Conservation (phyloP, 768 basidiomycete species). For the Dendrothele bispora region DNA sequence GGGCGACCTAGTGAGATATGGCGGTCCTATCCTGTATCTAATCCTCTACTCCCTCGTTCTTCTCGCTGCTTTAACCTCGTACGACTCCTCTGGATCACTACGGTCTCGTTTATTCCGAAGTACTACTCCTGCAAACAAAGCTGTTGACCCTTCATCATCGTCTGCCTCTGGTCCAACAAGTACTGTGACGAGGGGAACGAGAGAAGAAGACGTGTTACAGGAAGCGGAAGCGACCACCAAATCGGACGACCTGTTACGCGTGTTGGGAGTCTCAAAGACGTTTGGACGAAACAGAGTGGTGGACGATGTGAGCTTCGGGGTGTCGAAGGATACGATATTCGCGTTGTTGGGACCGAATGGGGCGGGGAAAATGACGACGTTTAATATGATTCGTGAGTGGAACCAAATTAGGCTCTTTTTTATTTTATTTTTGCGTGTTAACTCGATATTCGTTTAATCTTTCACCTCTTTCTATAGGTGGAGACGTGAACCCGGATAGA, state of each 20-base stretch:
- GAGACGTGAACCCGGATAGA: conserved; percentile 62
- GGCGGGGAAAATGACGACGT: conserved; percentile 81
- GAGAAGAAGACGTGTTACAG: conserved; percentile 52
- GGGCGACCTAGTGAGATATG: conserved; percentile 58
- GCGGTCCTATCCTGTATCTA: conserved; percentile 76
- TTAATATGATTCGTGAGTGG: conserved; percentile 78
- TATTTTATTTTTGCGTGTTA: not conserved
- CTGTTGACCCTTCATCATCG: conserved; percentile 5
- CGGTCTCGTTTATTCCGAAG: conserved; percentile 40
- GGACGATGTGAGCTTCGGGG: conserved; percentile 71
- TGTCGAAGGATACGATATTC: conserved; percentile 36
- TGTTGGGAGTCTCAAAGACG: conserved; percentile 61
- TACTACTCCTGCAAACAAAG: conserved; percentile 12
- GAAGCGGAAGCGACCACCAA: conserved; percentile 49
- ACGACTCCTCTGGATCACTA: conserved; percentile 62
- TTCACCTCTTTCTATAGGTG: conserved; percentile 46
- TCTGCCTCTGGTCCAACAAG: conserved; percentile 10
- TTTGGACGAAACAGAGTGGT: conserved; percentile 61
- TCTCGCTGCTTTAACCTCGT: conserved; percentile 65
- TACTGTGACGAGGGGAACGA: no score
- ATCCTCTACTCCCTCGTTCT: conserved; percentile 59
- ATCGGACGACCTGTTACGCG: conserved; percentile 60
- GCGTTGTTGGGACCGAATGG: conserved; percentile 73
- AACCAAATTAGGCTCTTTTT: no score
- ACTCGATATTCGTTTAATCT: not conserved